Conservation (phyloP, 2,329 filamentous ascomycete genomes). For the Fusarium sp. region DNA sequence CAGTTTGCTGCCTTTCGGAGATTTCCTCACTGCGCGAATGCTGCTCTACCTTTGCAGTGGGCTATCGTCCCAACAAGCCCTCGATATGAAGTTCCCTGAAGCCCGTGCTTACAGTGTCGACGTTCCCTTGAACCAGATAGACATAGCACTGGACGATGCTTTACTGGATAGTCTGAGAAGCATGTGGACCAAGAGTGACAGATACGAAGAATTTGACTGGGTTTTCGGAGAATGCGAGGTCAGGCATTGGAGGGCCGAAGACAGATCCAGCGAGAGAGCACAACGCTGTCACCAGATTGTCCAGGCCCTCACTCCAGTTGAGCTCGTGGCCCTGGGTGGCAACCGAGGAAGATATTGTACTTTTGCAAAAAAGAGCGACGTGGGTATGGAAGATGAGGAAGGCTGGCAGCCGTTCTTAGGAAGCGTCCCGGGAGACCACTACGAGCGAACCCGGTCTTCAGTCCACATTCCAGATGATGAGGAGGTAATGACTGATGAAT, state of each 20-base stretch:
- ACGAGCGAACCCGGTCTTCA: not conserved
- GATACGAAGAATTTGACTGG: not conserved
- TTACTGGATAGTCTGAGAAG: not conserved
- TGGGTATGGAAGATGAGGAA: not conserved
- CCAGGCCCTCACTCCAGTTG: not conserved
- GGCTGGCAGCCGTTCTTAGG: not conserved
- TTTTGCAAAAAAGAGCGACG: not conserved
- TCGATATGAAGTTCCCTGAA: not conserved
- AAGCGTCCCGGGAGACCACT: not conserved
- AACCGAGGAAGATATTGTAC: not conserved
- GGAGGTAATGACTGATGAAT: not conserved
- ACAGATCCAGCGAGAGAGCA: not conserved
- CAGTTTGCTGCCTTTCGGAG: not conserved
- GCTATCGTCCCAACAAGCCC: not conserved
- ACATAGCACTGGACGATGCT: not conserved
- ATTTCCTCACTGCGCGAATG: constrained; percentile 2
- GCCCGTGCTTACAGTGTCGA: not conserved
- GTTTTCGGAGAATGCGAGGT: not conserved
- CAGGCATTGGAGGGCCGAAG: not conserved
- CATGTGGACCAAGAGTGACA: not conserved
- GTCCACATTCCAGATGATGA: not conserved
- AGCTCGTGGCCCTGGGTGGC: not conserved
- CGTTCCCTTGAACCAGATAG: not conserved
- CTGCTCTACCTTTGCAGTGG: constrained; percentile 1
- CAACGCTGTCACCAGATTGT: not conserved